Conservation (phyloP, 805 yeast species). For the Metschnikowia gruessii region DNA sequence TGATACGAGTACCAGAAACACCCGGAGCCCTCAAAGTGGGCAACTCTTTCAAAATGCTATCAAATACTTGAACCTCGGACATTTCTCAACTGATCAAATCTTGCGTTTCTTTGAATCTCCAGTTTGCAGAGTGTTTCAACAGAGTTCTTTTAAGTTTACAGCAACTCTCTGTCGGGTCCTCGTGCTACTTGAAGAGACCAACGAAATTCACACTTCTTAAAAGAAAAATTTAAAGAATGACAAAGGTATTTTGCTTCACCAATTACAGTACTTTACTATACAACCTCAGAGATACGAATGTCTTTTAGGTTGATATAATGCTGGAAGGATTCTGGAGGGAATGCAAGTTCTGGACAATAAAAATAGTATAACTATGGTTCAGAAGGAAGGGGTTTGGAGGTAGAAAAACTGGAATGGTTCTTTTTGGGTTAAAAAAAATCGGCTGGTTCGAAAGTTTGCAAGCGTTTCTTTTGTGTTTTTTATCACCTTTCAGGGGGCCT, state of each 20-base stretch:
- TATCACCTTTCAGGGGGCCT: not conserved
- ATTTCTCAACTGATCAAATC: slow-evolving; percentile 17
- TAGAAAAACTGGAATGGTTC: not conserved
- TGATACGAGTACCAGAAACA: slow-evolving; percentile 93
- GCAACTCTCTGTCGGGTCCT: slow-evolving; percentile 9
- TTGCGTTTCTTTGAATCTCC: not conserved
- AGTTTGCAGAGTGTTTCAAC: not conserved
- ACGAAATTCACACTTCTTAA: not conserved
- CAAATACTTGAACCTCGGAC: slow-evolving; percentile 48
- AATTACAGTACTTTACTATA: slow-evolving; percentile 19
- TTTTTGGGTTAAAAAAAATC: not conserved
- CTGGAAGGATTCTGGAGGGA: slow-evolving; percentile 5
- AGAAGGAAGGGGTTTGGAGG: not conserved
- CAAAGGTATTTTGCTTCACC: slow-evolving; percentile 11
- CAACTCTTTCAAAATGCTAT: slow-evolving; percentile 46
- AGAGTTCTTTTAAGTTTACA: slow-evolving; percentile 4
- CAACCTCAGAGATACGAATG: slow-evolving; percentile 12
- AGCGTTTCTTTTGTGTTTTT: not conserved
- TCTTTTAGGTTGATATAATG: slow-evolving; percentile 1
- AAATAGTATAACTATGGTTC: not conserved
- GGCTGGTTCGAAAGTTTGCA: not conserved
- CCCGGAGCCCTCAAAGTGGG: slow-evolving; percentile 77
- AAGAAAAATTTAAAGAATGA: slow-evolving; percentile 3
- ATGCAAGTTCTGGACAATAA: not conserved
- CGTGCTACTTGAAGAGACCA: slow-evolving; percentile 12